phyloP scores from a whole-genome alignment of 1,139 yeast species.

The Tardiomyces digboiensis region DNA sequence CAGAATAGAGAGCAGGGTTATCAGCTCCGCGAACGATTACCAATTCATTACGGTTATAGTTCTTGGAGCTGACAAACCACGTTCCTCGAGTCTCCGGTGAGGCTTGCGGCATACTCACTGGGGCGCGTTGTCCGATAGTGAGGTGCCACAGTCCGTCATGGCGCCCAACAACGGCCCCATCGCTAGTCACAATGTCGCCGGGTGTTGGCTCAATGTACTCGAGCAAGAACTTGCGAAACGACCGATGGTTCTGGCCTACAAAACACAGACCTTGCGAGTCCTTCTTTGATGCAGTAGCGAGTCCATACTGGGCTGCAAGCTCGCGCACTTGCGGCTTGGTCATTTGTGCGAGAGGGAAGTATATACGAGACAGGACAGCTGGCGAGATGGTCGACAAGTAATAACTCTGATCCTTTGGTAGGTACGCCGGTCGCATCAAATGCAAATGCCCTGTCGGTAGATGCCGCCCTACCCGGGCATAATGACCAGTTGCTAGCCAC shows the following conservation, averaged over 20 bases:
- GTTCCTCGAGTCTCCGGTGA: conserved; percentile 63
- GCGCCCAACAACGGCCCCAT: conserved; percentile 64
- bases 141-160: conserved; percentile 91
- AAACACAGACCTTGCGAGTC: conserved; percentile 96
- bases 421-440: conserved; percentile 50
- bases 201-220: conserved; percentile 67
- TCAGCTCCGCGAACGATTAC: conserved; percentile 72
- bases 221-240: conserved; percentile 63
- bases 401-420: conserved; percentile 80
- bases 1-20: conserved; percentile 46
- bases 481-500: conserved; percentile 96
- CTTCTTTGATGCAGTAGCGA: conserved; percentile 67
- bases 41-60: conserved; percentile 52
- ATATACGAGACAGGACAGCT: conserved; percentile 36
- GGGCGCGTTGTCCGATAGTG: conserved; percentile 82
- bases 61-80: conserved; percentile 82
- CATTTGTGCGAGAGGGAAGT: conserved; percentile 75
- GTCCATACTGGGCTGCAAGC: conserved; percentile 41
- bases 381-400: conserved; percentile 64
- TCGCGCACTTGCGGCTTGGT: conserved; percentile 66
- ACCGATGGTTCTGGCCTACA: conserved; percentile 59
- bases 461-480: conserved; percentile 43
- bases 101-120: conserved; percentile 81
- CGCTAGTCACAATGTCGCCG: conserved; percentile 65
- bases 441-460: conserved; percentile 29